Base-by-base conservation (phyloP, 805 yeast genomes). In the Kodamaea sagamina region DNA sequence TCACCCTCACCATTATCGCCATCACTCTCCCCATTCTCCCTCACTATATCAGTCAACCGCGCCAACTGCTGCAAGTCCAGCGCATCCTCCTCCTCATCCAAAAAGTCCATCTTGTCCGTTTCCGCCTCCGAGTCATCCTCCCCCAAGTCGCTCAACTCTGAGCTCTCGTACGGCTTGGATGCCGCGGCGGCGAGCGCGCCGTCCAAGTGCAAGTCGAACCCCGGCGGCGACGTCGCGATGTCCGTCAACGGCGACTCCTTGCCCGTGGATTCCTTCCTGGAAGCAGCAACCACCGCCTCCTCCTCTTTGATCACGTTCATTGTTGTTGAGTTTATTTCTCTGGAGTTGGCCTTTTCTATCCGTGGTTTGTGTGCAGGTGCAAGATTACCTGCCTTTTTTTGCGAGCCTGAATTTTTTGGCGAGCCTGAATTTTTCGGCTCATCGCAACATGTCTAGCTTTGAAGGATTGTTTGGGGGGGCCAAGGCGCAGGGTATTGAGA, bases 121-220 rank as follows among this genome's bases (percentile, higher is more conserved):
- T 89, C 97, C 12, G 93, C 96, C 63, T 89, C 97, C 11, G 93
- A 84, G 43, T 74, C 81, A 44, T 78, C 71, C 42, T 79, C 84
- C 37, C 78, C 81, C 48, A 79, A 61, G 43, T 79, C 86, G 31
- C 74, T 68, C 35, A 71, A 58, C 46, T 71, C 76, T 6, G 72
- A 66, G 54, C 73, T 68, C 32, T 68, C 74, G 51, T 62, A 64
- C 22, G 27, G 12, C 18, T 40, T 40, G 40, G 50, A 57, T 45
- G 39, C 36, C 15, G 56, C 65, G 41, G 53, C 56, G 32, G 11
- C 19, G 15, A 32, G 31, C 10, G n/a, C 40, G 3, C 35, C 34
- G 22, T 44, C 48, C 37, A 55, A 42, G 9, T 55, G 44, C 11
- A 63, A 46, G n/a, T 62, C 65, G 28, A 65, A 63, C 1, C 66